phyloP scores from a whole-genome alignment of 108 stramenopile genomes.

The Fragilariopsis cylindrus region DNA sequence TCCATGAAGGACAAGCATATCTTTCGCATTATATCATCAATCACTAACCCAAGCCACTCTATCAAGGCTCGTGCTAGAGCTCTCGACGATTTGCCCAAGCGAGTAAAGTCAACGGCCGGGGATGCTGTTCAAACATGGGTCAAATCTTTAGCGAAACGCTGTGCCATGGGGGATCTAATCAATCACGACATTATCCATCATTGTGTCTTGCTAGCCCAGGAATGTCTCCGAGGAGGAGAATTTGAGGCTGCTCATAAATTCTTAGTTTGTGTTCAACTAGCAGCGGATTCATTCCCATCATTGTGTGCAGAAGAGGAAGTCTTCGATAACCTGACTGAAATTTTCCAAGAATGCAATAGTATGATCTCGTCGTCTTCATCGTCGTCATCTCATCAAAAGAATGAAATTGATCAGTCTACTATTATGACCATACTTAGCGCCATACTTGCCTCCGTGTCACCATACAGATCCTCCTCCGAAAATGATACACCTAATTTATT shows the following conservation, averaged over 20 bases:
- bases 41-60: conserved; percentile 65
- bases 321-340: conserved; percentile 61
- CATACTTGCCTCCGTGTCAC: conserved; percentile 48
- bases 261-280: conserved; percentile 54
- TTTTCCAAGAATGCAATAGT: conserved; percentile 47
- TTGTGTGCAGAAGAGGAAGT: conserved; percentile 52
- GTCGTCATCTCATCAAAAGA: not conserved
- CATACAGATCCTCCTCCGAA: not conserved
- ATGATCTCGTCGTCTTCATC: conserved; percentile 8
- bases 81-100: conserved; percentile 79
- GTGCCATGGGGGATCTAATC: conserved; percentile 76
- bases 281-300: conserved; percentile 49
- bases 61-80: conserved; percentile 61
- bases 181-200: conserved; percentile 66
- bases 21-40: conserved; percentile 75
- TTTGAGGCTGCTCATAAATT: conserved; percentile 51
- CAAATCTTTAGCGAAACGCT: conserved; percentile 59
- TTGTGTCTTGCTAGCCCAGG: conserved; percentile 74
- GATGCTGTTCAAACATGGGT: conserved; percentile 50
- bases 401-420: conserved; percentile 42
- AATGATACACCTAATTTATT: not conserved
- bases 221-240: conserved; percentile 65
- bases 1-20: conserved; percentile 78
- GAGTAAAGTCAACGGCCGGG: conserved; percentile 59
- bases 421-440: conserved; percentile 64